These are phyloP conservation scores for Aspergillus bertholletiae DNA, from an alignment of 495 filamentous ascomycete species.

Conservation along the genomic window DNA sequence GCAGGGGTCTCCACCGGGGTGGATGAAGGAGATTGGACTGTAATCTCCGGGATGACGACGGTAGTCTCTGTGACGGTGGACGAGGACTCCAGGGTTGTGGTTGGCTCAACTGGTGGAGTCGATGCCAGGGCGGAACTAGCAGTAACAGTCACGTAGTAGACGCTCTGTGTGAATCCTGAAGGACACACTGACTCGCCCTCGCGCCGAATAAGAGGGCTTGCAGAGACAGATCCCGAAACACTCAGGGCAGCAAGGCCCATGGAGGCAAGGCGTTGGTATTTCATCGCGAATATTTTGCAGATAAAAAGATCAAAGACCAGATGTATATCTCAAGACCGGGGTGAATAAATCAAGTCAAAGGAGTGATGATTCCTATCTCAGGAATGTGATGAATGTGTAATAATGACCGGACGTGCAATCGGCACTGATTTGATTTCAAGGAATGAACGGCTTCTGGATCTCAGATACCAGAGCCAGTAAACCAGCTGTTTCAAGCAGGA, in stretches of 20 bases:
- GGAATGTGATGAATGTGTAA: no score
- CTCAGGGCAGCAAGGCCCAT: constrained; percentile 28
- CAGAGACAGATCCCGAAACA: constrained; percentile 27
- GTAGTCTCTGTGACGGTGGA: constrained; percentile 1
- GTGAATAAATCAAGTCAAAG: neutral
- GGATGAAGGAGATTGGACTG: neutral
- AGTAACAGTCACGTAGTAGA: constrained; percentile 23
- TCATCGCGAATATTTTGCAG: constrained; percentile 22
- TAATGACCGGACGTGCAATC: constrained; percentile 25
- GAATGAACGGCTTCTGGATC: constrained; percentile 34
- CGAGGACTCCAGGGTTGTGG: constrained; percentile 11
- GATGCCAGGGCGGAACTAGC: constrained; percentile 18
- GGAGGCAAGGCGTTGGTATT: constrained; percentile 28
- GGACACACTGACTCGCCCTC: constrained; percentile 24
- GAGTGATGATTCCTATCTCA: neutral
- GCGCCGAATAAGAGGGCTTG: constrained; percentile 17
- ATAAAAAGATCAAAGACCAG: neutral
- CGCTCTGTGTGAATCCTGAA: constrained; percentile 25
- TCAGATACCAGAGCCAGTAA: constrained; percentile 25
- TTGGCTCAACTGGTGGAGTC: constrained; percentile 14
- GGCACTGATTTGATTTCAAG: constrained; percentile 16
- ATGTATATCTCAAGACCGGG: neutral
- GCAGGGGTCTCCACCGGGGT: constrained; percentile 1
- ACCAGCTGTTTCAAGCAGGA: constrained; percentile 27
- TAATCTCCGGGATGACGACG: neutral